Base-by-base conservation (phyloP, 129 eudicot genomes). In the Solidago caesia region DNA sequence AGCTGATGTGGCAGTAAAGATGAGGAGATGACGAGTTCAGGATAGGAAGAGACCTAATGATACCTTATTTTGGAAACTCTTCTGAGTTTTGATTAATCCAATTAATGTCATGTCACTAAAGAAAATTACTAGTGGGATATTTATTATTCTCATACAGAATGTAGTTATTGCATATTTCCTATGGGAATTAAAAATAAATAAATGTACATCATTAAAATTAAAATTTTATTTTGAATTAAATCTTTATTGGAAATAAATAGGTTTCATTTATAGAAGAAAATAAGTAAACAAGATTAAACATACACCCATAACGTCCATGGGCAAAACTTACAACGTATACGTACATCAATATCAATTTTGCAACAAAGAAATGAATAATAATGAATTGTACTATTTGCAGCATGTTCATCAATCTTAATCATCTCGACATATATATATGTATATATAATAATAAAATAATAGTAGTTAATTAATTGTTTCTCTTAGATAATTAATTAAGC, bases 401-500 rank as follows among this genome's bases (percentile, higher is more conserved):
- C 48, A 67, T 67, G 64, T 64, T 29, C 21, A 21, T 21, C 21
- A 21, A 21, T 21, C 21, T 21, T 21, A 21, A 21, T 21, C 21
- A 21, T 21, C 21, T 21, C 21, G 21, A 21, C 21, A 21, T 21
- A 21, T 21, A 21, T 21, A 21, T 21, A 13, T 51, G 63, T 47
- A 71, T 48, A 3, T n/a, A 7, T 44, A 10, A 14, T 2, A 8
- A 53, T 5, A 8, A 21, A 21, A 21, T 21, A 21, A 21, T 21
- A 21, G 21, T 21, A 21, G 21, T 21, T 21, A 21, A 21, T 21
- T 21, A 21, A 21, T 21, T 21, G 21, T 21, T 21, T 21, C 21
- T 21, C 21, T 21, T 21, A 9, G 13, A 73, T 21, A 11, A 48
- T 46, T 61, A 11, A 10, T 52, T 78, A 86, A 1, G 91, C 91